phyloP scores from a whole-genome alignment of 805 yeast species.

The Metschnikowia baotianmanensis region DNA sequence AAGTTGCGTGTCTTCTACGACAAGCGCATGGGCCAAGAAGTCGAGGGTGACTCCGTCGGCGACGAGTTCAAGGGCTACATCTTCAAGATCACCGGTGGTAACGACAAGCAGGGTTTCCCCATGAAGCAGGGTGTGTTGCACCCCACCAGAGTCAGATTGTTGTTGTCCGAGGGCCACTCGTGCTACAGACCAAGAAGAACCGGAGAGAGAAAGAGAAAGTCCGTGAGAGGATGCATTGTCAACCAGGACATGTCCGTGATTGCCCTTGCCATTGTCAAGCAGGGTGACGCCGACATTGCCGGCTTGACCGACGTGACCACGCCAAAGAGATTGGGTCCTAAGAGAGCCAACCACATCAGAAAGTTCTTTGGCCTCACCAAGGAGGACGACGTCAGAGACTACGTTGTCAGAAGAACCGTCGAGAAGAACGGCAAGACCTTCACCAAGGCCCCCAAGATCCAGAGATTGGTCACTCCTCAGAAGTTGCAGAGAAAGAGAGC shows the following conservation, averaged over 20 bases:
- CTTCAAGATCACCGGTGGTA: slow-evolving; percentile 99
- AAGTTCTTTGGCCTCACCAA: slow-evolving; percentile 97
- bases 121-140: slow-evolving; percentile 99
- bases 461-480: slow-evolving; percentile 99
- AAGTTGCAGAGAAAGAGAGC: slow-evolving; percentile 99
- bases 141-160: slow-evolving; percentile 98
- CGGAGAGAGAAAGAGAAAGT: slow-evolving; percentile 99
- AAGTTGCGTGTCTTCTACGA: slow-evolving; percentile 97
- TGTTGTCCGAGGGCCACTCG: slow-evolving; percentile 90
- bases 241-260: slow-evolving; percentile 95
- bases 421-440: slow-evolving; percentile 97
- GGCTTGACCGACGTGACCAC: slow-evolving; percentile 93
- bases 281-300: slow-evolving; percentile 93
- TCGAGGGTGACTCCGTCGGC: slow-evolving; percentile 96
- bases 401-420: slow-evolving; percentile 97
- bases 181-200: slow-evolving; percentile 99
- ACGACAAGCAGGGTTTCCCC: slow-evolving; percentile 99
- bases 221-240: slow-evolving; percentile 99
- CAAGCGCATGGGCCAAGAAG: slow-evolving; percentile 99
- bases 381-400: slow-evolving; percentile 80
- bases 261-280: slow-evolving; percentile 90
- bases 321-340: slow-evolving; percentile 99
- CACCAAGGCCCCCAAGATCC: slow-evolving; percentile 99
- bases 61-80: slow-evolving; percentile 99
- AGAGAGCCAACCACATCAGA: slow-evolving; percentile 99